Conservation (phyloP, 768 basidiomycete genomes). For the Kwoniella dendrophila region DNA sequence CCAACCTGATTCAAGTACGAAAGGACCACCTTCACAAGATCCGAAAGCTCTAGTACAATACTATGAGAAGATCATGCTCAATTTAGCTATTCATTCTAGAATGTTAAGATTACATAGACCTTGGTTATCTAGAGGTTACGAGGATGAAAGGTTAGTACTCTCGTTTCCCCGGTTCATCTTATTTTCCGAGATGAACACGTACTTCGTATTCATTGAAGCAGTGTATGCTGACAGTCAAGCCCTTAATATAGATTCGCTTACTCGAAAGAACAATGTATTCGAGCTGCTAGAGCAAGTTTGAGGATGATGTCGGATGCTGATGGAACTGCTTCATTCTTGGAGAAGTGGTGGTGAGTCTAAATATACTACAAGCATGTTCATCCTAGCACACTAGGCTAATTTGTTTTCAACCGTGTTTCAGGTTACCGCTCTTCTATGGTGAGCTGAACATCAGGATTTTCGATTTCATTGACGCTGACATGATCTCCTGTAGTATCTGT, state of each 20-base stretch:
- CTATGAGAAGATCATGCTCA: conserved; percentile 55
- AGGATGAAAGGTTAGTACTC: conserved; percentile 46
- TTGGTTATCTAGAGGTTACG: conserved; percentile 55
- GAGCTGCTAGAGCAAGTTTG: conserved; percentile 55
- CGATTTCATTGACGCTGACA: neutral
- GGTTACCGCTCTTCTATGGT: conserved; percentile 55
- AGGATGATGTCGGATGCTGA: conserved; percentile 52
- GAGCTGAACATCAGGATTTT: neutral
- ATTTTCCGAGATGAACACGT: neutral
- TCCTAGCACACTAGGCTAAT: conserved; percentile 5
- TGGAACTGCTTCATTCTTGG: conserved; percentile 52
- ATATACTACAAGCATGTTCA: no score
- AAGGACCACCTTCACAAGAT: conserved; percentile 35
- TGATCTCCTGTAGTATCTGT: conserved; percentile 47
- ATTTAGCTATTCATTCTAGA: conserved; percentile 54
- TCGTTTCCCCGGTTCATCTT: neutral
- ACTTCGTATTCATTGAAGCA: neutral
- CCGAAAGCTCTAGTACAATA: conserved; percentile 49
- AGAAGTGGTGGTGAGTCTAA: conserved; percentile 56
- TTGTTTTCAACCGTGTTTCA: conserved; percentile 1
- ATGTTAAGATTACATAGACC: conserved; percentile 56
- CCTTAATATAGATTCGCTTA: conserved; percentile 49
- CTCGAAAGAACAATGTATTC: conserved; percentile 56
- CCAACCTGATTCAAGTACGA: conserved; percentile 38
- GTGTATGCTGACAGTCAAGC: neutral